Conservation (phyloP, 345 rosid genomes). For the Lepidium sativum region DNA sequence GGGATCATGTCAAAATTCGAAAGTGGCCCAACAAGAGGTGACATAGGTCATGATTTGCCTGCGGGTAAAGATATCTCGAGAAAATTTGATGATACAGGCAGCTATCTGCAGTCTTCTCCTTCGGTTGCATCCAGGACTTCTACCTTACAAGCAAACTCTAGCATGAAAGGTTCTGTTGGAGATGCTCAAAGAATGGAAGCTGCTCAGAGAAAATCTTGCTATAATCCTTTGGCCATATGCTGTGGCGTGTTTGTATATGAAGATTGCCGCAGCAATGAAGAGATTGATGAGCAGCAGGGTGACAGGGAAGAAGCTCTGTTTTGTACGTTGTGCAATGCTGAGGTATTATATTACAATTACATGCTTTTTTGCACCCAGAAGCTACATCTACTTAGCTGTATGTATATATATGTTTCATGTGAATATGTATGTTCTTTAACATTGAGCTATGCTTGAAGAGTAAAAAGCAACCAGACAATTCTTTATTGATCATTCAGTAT, state of each 20-base stretch:
- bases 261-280: slow-evolving; percentile 75
- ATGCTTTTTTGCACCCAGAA: neutral
- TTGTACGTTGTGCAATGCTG: slow-evolving; percentile 93
- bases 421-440: neutral
- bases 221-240: slow-evolving; percentile 46
- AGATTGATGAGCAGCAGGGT: slow-evolving; percentile 44
- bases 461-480: neutral
- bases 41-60: slow-evolving; percentile 33
- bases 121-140: slow-evolving; percentile 79
- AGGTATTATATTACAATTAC: slow-evolving; percentile 40
- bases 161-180: slow-evolving; percentile 55
- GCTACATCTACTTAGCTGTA: neutral
- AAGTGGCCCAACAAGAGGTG: slow-evolving; percentile 23
- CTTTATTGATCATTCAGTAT: neutral
- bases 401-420: neutral
- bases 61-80: slow-evolving; percentile 33
- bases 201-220: slow-evolving; percentile 27
- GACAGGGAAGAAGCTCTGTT: slow-evolving; percentile 71
- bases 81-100: slow-evolving; percentile 50
- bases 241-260: slow-evolving; percentile 72
- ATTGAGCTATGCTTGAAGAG: neutral
- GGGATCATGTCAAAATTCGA: slow-evolving; percentile 83
- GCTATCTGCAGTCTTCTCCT: slow-evolving; percentile 55
- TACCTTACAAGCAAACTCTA: slow-evolving; percentile 50
- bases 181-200: slow-evolving; percentile 38